phyloP scores from a whole-genome alignment of 108 stramenopile genomes.

The Chaetoceros muelleri region DNA sequence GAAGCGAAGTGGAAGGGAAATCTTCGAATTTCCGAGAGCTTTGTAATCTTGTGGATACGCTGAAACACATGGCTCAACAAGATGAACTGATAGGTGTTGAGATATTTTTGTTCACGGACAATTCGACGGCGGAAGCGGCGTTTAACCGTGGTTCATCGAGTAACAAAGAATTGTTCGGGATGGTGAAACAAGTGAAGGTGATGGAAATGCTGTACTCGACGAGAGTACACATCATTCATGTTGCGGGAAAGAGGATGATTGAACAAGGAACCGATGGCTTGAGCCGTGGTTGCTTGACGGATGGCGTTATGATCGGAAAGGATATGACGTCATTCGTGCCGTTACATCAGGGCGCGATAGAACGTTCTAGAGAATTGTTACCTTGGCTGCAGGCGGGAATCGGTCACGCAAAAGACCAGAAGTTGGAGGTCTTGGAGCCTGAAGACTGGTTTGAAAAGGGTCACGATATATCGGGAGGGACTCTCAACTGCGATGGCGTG shows the following conservation, averaged over 20 bases:
- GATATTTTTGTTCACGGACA: constrained; percentile 32
- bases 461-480: neutral
- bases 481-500: neutral
- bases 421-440: constrained; percentile 3
- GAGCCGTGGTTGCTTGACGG: constrained; percentile 20
- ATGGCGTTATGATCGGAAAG: too few relatives aligned
- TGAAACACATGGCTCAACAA: constrained; percentile 1
- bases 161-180: constrained; percentile 9
- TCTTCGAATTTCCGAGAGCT: constrained; percentile 17
- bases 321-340: constrained; percentile 9
- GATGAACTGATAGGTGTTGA: constrained; percentile 8
- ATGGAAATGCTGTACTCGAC: constrained; percentile 10
- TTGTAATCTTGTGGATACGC: too few relatives aligned
- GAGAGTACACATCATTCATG: constrained; percentile 13
- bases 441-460: neutral
- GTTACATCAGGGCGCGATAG: neutral
- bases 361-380: constrained; percentile 4
- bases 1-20: neutral
- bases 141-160: constrained; percentile 28
- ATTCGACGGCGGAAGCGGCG: too few relatives aligned
- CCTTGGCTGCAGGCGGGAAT: constrained; percentile 13
- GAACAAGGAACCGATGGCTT: constrained; percentile 23
- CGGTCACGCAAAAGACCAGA: constrained; percentile 14
- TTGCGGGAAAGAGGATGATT: constrained; percentile 30
- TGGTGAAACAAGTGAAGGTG: too few relatives aligned